Evolutionary conservation across 2,329 filamentous ascomycete species (phyloP), one percentile per base, ranked within the genome.

Genomic region (Diaporthe citriasiana): DNA sequence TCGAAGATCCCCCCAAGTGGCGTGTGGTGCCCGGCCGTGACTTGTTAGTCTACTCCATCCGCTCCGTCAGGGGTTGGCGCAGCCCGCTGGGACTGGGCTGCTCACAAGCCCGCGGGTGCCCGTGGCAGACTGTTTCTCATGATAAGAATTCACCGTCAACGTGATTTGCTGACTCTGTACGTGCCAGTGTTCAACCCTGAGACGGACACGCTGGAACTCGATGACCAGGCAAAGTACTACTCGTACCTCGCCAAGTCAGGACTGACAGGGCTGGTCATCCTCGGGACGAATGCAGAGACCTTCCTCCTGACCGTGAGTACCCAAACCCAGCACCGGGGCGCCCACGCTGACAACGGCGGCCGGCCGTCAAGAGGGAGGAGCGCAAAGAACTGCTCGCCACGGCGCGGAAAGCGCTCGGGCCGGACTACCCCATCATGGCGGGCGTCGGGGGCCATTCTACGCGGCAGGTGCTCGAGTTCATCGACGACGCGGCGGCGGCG

Each of bases 361-460:
- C 12, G 8, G 19, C 51, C 15, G 5, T 15, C 42, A 71, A 71
- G 17, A 77, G 81, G 55, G 77, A 79, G 17, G 81, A 82, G 76
- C 79, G 81, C 42, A 65, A 73, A 4, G 63, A 83, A 53, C 85
- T 93, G n/a, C 85, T 93, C 33, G 80, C 83, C 38, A 84, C 88
- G 15, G 92, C 91, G 68, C 84, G 90, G 47, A 76, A 81, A 47
- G 86, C 88, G n/a, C 86, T 89, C 19, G 87, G 87, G 0, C 84
- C 86, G 0, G 82, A 82, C 30, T 90, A 85, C 78, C 90, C 89
- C 40, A 85, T 92, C 79, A 91, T 92, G 85, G 90, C 89, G 5
- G 92, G 92, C 45, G 89, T 91, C 9, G 87, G 90, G 25, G 90
- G 88, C 0, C 91, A 93, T 81, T 92, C 90, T 22, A 93, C 90